These are phyloP conservation scores for Pseudofabraea citricarpa DNA, from an alignment of 2,329 filamentous ascomycete genomes.

Conservation along the genomic window DNA sequence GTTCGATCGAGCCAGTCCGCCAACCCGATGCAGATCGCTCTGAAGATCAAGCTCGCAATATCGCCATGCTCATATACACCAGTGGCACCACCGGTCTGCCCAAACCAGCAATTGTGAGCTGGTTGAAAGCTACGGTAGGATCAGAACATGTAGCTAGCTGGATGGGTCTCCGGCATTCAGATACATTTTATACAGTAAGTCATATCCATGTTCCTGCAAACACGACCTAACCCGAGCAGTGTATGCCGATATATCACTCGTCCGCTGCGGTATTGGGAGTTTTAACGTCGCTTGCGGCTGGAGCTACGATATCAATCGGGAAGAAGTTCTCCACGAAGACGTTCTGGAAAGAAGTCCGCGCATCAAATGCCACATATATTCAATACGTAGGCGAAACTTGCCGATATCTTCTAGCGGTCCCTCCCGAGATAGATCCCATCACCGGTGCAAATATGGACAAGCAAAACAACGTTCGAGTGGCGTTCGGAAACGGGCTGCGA, in stretches of 20 bases:
- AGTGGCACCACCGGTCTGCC: conserved; percentile 82
- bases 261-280: conserved; percentile 71
- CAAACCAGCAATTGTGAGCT: conserved; percentile 73
- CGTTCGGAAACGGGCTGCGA: conserved; percentile 80
- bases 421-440: conserved; percentile 53
- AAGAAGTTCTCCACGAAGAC: conserved; percentile 72
- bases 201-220: neutral
- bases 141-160: conserved; percentile 48
- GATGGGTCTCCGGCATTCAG: conserved; percentile 52
- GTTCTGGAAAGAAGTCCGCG: conserved; percentile 75
- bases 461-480: conserved; percentile 66
- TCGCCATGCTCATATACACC: conserved; percentile 77
- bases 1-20: conserved; percentile 46
- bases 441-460: conserved; percentile 68
- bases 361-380: conserved; percentile 66
- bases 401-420: conserved; percentile 69
- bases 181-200: conserved; percentile 71
- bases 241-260: conserved; percentile 87
- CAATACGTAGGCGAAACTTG: conserved; percentile 89
- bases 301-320: conserved; percentile 66
- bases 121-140: conserved; percentile 57
- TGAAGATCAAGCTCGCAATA: conserved; percentile 44
- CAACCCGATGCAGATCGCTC: conserved; percentile 52
- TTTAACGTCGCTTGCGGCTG: conserved; percentile 51
- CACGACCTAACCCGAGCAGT: conserved; percentile 38